These are phyloP conservation scores for Massariosphaeria phaeospora DNA, from an alignment of 495 filamentous ascomycete species.

Conservation along the genomic window DNA sequence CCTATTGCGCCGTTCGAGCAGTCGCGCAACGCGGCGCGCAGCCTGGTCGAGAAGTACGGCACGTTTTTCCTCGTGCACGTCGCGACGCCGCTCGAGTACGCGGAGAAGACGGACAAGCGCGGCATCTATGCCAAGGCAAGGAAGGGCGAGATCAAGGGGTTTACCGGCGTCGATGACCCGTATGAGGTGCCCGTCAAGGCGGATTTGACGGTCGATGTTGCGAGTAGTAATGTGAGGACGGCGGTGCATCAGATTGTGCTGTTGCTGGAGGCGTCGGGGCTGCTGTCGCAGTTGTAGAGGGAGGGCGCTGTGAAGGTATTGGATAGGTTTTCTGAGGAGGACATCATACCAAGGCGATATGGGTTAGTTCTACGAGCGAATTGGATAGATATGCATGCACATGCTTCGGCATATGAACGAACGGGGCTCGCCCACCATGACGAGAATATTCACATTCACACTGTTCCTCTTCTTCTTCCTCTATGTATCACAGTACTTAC, in stretches of 20 bases:
- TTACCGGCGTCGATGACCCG: slow-evolving; percentile 97
- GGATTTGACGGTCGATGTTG: slow-evolving; percentile 75
- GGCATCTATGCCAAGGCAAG: slow-evolving; percentile 85
- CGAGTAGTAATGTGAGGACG: slow-evolving; percentile 81
- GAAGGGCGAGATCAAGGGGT: slow-evolving; percentile 90
- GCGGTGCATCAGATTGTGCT: slow-evolving; percentile 97
- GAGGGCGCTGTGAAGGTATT: too few relatives aligned
- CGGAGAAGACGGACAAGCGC: slow-evolving; percentile 90
- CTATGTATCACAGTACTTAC: too few relatives aligned
- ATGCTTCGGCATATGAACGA: too few relatives aligned
- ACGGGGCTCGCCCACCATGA: too few relatives aligned
- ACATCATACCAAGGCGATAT: slow-evolving; percentile 4
- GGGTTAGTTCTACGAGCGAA: too few relatives aligned
- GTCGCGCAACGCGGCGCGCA: slow-evolving; percentile 67
- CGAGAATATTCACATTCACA: too few relatives aligned
- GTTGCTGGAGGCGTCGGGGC: slow-evolving; percentile 82
- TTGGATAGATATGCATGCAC: too few relatives aligned
- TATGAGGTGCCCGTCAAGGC: slow-evolving; percentile 83
- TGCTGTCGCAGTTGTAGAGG: slow-evolving; percentile 57
- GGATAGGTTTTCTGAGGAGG: too few relatives aligned
- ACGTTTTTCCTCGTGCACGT: slow-evolving; percentile 95
- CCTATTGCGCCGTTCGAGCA: slow-evolving; percentile 93
- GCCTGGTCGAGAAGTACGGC: slow-evolving; percentile 80
- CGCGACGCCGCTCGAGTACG: slow-evolving; percentile 82
- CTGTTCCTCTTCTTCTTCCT: too few relatives aligned